Evolutionary conservation across 1,284 basidiomycete species (phyloP).

Genomic region (Melampsora larici-populina): DNA sequence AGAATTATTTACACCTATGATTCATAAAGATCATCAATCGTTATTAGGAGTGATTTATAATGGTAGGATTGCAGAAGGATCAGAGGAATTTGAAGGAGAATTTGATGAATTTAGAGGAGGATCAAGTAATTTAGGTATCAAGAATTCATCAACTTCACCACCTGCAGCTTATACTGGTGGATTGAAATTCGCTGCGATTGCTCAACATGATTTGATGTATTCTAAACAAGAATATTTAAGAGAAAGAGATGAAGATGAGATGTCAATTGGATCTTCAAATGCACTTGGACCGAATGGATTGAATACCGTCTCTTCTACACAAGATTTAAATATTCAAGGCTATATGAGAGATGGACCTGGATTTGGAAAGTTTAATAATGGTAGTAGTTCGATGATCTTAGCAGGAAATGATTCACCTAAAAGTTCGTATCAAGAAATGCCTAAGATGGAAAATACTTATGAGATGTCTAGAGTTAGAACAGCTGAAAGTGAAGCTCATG

Average conservation of each 20-base stretch:
- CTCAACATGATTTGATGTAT: constrained; percentile 53
- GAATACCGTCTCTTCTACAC: not conserved
- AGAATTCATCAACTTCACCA: constrained; percentile 70
- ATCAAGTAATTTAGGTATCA: constrained; percentile 59
- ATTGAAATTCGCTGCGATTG: constrained; percentile 52
- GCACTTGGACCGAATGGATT: constrained; percentile 15
- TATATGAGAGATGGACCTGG: constrained; percentile 28
- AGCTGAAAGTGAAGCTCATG: too few species aligned
- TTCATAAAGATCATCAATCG: constrained; percentile 77
- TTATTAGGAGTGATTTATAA: constrained; percentile 61
- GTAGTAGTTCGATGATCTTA: too few species aligned
- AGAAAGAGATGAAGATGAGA: constrained; percentile 50
- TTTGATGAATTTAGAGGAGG: constrained; percentile 63
- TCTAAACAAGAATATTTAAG: constrained; percentile 50
- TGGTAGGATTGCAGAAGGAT: constrained; percentile 49
- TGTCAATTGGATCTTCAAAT: constrained; percentile 45
- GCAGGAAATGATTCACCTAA: too few species aligned
- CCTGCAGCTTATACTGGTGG: constrained; percentile 61
- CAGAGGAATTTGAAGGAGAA: constrained; percentile 62
- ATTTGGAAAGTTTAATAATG: too few species aligned
- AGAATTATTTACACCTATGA: constrained; percentile 79
- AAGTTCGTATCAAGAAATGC: too few species aligned
- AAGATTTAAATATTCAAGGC: constrained; percentile 22
- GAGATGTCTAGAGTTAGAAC: too few species aligned
- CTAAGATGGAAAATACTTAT: too few species aligned